Evolutionary conservation across 139 green algal genomes (phyloP).

Genomic region (Chlorella sp.): DNA sequence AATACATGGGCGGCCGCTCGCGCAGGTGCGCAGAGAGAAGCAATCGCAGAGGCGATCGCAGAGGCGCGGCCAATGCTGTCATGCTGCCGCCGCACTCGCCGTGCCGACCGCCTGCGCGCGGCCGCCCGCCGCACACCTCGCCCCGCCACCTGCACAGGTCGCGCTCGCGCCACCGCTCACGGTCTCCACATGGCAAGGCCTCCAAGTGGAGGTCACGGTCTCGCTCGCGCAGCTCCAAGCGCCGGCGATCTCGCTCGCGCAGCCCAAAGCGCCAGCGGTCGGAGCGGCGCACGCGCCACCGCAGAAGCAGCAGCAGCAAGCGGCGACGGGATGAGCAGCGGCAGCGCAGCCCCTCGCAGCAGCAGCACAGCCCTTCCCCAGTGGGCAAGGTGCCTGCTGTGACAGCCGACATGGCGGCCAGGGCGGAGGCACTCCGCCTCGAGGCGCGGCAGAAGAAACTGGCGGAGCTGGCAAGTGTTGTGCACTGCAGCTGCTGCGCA

Average conservation of each 20-base stretch:
- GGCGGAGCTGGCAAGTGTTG: constrained; percentile 13
- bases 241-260: neutral
- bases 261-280: neutral
- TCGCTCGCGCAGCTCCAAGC: too few relatives aligned
- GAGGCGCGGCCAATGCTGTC: too few relatives aligned
- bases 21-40: too few relatives aligned
- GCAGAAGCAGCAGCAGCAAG: neutral
- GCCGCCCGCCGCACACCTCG: too few relatives aligned
- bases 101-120: too few relatives aligned
- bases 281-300: neutral
- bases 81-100: too few relatives aligned
- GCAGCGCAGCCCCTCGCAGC: neutral
- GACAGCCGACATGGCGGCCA: constrained; percentile 28
- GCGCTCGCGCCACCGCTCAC: too few relatives aligned
- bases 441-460: constrained; percentile 29
- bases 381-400: constrained; percentile 9
- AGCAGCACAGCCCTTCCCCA: neutral
- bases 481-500: neutral
- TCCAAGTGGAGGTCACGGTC: too few relatives aligned
- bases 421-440: constrained; percentile 9
- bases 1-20: too few relatives aligned
- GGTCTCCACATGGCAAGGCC: too few relatives aligned
- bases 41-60: too few relatives aligned
- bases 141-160: too few relatives aligned
- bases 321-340: neutral